These are phyloP conservation scores for Lepidium didymum DNA, from an alignment of 345 rosid genomes.

Conservation along the genomic window DNA sequence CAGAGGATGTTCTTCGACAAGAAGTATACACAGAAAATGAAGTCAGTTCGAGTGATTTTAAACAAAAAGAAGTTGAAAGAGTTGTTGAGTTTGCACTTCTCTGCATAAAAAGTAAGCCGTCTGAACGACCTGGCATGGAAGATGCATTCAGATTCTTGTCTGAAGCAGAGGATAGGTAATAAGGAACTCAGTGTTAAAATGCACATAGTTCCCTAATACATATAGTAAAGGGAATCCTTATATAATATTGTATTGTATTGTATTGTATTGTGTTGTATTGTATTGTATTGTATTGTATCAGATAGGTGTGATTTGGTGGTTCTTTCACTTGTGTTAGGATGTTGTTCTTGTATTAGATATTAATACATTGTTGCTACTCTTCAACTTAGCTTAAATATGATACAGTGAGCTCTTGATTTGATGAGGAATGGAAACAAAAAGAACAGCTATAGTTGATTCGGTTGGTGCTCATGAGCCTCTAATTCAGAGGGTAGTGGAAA, in stretches of 20 bases:
- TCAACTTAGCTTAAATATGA: neutral
- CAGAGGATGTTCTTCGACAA: constrained; percentile 48
- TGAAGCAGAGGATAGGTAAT: constrained; percentile 15
- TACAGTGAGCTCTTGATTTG: neutral
- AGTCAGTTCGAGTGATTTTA: constrained; percentile 24
- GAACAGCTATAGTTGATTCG: too few relatives aligned
- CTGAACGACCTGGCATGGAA: constrained; percentile 55
- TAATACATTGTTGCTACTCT: neutral
- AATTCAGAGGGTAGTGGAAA: too few relatives aligned
- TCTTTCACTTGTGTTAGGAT: neutral
- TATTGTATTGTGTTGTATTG: too few relatives aligned
- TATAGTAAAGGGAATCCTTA: neutral
- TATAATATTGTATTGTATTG: constrained; percentile 5
- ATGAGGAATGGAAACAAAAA: too few relatives aligned
- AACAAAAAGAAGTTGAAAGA: constrained; percentile 43
- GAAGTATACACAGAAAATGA: constrained; percentile 53
- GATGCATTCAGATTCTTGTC: constrained; percentile 64
- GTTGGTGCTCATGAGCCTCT: too few relatives aligned
- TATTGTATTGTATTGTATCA: neutral
- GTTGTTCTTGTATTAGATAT: neutral
- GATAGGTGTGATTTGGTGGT: neutral
- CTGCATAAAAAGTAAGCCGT: constrained; percentile 51
- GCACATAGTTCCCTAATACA: constrained; percentile 2
- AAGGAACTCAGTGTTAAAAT: neutral
- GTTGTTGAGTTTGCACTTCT: constrained; percentile 65